Evolutionary conservation across 768 basidiomycete species (phyloP).

Genomic region (Trametes cingulata): DNA sequence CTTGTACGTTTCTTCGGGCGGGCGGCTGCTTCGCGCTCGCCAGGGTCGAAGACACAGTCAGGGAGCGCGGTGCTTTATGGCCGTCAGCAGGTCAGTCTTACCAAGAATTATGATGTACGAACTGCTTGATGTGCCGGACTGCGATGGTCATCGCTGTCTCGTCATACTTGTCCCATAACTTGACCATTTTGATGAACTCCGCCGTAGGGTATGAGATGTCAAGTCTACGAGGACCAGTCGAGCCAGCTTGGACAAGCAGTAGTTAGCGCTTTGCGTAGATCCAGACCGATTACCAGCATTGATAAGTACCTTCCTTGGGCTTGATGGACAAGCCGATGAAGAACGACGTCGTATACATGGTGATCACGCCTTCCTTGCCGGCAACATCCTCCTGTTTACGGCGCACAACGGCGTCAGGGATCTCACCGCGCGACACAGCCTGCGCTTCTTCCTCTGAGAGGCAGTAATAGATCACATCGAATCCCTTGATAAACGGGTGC

Average conservation of each 20-base stretch:
- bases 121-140: conserved; percentile 90
- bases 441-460: conserved; percentile 86
- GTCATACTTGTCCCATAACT: conserved; percentile 94
- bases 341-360: conserved; percentile 90
- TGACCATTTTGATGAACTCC: conserved; percentile 92
- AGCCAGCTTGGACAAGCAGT: conserved; percentile 54
- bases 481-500: conserved; percentile 94
- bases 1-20: conserved; percentile 74
- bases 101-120: conserved; percentile 30
- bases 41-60: conserved; percentile 78
- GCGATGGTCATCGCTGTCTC: conserved; percentile 90
- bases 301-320: conserved; percentile 78
- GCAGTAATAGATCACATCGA: conserved; percentile 85
- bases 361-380: conserved; percentile 70
- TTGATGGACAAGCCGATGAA: conserved; percentile 96
- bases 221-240: conserved; percentile 76
- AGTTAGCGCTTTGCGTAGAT: background rate
- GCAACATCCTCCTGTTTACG: conserved; percentile 79
- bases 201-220: conserved; percentile 97
- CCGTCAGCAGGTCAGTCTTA: background rate
- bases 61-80: conserved; percentile 65
- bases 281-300: background rate
- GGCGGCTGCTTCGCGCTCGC: conserved; percentile 73
- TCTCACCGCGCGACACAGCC: conserved; percentile 84
- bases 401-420: conserved; percentile 66